Evolutionary conservation across 169 alveolate species (phyloP).

Genomic region (Besnoitia besnoiti): DNA sequence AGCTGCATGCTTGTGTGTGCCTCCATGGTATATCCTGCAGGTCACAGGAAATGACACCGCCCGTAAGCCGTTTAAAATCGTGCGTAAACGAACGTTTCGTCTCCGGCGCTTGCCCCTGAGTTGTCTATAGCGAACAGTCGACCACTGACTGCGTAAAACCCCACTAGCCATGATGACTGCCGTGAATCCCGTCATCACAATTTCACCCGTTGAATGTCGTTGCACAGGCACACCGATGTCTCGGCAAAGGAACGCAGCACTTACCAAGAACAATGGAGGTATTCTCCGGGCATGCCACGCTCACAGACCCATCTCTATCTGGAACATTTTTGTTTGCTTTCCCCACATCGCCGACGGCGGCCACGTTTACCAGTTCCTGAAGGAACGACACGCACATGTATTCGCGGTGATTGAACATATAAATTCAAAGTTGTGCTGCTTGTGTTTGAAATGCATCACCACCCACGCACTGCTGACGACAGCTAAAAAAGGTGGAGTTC

Average conservation of each 20-base stretch:
- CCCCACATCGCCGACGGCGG: neutral
- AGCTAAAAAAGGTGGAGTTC: no score
- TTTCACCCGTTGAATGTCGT: no score
- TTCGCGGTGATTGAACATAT: no score
- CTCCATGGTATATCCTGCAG: constrained; percentile 52
- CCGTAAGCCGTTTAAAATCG: neutral
- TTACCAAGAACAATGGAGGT: neutral
- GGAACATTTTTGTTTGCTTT: neutral
- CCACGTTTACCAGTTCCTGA: constrained; percentile 3
- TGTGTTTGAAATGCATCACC: no score
- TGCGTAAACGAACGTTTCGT: neutral
- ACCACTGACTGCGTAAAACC: no score
- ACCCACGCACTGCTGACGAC: no score
- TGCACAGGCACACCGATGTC: no score
- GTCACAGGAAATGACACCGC: neutral
- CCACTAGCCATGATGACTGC: no score
- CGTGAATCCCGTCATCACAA: no score
- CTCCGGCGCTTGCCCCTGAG: no score
- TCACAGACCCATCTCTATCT: neutral
- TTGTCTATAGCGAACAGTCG: neutral
- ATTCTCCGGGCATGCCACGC: neutral
- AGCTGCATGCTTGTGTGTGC: constrained; percentile 45
- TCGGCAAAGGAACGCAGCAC: neutral
- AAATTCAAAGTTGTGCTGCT: no score
- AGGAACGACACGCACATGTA: no score